Base-by-base conservation (phyloP, 2,329 filamentous ascomycete species). In the Fusarium sambucinum region DNA sequence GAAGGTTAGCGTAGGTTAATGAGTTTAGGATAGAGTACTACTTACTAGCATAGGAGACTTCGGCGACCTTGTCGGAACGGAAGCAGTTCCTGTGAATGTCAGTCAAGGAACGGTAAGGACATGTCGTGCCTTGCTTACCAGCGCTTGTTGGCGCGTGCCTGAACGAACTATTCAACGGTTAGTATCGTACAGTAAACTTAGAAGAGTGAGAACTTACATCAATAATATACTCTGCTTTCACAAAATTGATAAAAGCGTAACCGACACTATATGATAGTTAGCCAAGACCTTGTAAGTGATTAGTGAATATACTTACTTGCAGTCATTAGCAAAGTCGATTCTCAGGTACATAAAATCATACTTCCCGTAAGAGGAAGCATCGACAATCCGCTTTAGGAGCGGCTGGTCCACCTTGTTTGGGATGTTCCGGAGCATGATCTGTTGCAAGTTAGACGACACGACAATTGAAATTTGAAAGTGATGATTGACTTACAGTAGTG, bases 261-360 rank as follows among this genome's bases (percentile, higher is more conserved):
- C 96, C 96, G 60, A 98, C 95, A 77, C 94, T 97, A 67, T 75
- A 42, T 5, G 11, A 27, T 37, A 9, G 17, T 70, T 78, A 84
- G 67, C 30, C 55, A 19, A 64, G 29, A 10, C 17, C 3, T 13
- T 9, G 41, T 2, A 47, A 2, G 11, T 33, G 6, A 12, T 5
- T n/a, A 2, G 2, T 33, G 6, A 5, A 4, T 41, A 25, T 33
- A 84, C 90, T 80, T 79, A 92, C 90, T 94, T 94, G 89, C 91
- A 93, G 67, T 93, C 89, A 73, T 93, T 93, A 55, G 88, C 89
- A 72, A 94, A 94, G 77, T 94, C 92, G 73, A 98, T 98, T 38
- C 96, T 90, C 53, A 98, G 82, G 77, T 99, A 99, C 84, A 97
- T 89, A 78, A 98, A 98, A 76, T 98, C 94, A 77, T 96, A 98